Base-by-base conservation (phyloP, 139 green algal species). In the Asterochloris sp. region DNA sequence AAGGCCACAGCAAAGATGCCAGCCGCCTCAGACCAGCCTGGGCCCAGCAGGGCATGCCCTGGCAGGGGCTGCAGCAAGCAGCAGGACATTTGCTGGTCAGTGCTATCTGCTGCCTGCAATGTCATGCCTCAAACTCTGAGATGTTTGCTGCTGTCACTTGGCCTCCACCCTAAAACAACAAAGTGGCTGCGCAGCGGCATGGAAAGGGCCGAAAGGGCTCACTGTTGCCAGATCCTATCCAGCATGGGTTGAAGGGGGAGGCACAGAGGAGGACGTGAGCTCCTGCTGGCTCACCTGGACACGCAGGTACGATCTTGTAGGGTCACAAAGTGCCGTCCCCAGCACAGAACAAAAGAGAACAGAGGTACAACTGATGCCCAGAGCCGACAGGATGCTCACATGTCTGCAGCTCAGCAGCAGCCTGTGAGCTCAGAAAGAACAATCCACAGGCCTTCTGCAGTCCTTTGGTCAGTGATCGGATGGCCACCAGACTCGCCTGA, bases 321-420 rank as follows among this genome's bases (percentile, higher is more conserved):
- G 76, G 61, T 80, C 76, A n/a, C 54, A 61, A 1, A 69, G 60
- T 0, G 68, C 76, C 23, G 76, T 62, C 19, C 76, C 76, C 1
- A 69, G 12, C 17, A 80, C 76, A 28, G 76, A 80, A 14, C 69
- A 16, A n/a, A 80, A 29, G 24, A 80, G n/a, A 62, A 80, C 47
- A 27, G 60, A 69, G 61, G 76, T 80, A n/a, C 76, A 80, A 62
- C 76, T 80, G 76, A 80, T 80, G 54, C 76, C 76, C 76, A 80
- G 60, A n/a, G 68, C 76, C 68, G 76, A 80, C 23, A 80, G 60
- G 61, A 80, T 69, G 14, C 54, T 80, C 10, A 80, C 60, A 60
- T 80, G 76, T 62, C 76, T 80, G 76, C 76, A 80, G 66, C 66
- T 12, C 21, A 71, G 17, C 66, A 26, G 19, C 66, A 21, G 21